phyloP scores from a whole-genome alignment of 2,329 filamentous ascomycete genomes.

The Fusarium sp. region DNA sequence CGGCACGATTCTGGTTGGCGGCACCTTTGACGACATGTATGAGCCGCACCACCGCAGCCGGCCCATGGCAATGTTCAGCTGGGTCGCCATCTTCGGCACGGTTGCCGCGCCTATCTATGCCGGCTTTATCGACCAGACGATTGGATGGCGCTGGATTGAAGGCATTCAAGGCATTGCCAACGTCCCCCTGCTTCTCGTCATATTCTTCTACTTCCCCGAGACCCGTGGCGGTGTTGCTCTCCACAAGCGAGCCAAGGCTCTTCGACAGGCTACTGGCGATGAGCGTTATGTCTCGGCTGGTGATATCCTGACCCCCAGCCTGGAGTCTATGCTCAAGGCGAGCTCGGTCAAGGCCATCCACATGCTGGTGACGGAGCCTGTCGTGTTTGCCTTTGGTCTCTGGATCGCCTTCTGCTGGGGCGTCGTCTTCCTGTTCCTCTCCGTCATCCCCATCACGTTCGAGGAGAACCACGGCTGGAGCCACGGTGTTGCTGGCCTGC shows the following conservation, averaged over 20 bases:
- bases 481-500: constrained; percentile 31
- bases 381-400: constrained; percentile 38
- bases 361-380: constrained; percentile 39
- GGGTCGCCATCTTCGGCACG: constrained; percentile 38
- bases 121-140: constrained; percentile 34
- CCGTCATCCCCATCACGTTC: constrained; percentile 37
- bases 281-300: constrained; percentile 37
- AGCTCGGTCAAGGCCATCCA: constrained; percentile 39
- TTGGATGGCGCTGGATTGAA: constrained; percentile 40
- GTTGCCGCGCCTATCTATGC: constrained; percentile 36
- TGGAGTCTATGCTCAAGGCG: constrained; percentile 36
- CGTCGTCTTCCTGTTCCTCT: constrained; percentile 39
- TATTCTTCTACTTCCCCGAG: constrained; percentile 37
- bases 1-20: constrained; percentile 37
- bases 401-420: constrained; percentile 42
- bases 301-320: constrained; percentile 35
- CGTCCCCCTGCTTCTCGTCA: constrained; percentile 28
- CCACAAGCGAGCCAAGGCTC: constrained; percentile 35
- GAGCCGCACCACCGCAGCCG: constrained; percentile 37
- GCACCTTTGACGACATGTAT: constrained; percentile 41
- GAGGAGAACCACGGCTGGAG: constrained; percentile 35
- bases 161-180: constrained; percentile 38
- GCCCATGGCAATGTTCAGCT: constrained; percentile 41
- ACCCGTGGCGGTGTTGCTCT: constrained; percentile 36
- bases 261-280: constrained; percentile 36